Conservation (phyloP, 192 early-diverging fungal genomes). For the Coemansia sp. region DNA sequence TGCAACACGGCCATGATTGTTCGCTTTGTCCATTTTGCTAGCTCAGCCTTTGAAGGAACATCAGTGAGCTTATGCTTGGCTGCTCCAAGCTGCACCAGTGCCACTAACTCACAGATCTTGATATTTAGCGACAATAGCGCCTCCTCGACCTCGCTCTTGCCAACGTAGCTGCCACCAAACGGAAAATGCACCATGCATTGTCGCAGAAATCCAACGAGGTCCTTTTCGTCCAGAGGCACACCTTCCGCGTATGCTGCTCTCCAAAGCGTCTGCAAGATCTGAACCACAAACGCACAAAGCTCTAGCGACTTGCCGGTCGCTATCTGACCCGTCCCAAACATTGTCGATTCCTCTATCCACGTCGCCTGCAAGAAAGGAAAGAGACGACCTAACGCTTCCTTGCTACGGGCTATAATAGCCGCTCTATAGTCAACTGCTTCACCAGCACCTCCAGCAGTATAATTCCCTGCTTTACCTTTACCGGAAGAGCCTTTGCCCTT, state of each 20-base stretch:
- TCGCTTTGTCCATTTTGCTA: slow-evolving; percentile 27
- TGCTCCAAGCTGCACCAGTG: slow-evolving; percentile 21
- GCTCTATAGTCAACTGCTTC: slow-evolving; percentile 16
- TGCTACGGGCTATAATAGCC: slow-evolving; percentile 20
- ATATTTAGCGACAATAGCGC: slow-evolving; percentile 38
- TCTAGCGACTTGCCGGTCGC: slow-evolving; percentile 63
- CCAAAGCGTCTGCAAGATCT: slow-evolving; percentile 75
- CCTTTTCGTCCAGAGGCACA: slow-evolving; percentile 17
- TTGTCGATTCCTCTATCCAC: slow-evolving; percentile 79
- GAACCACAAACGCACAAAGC: slow-evolving; percentile 63
- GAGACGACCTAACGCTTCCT: slow-evolving; percentile 50
- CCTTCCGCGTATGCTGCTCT: slow-evolving; percentile 50
- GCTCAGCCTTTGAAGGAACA: not conserved
- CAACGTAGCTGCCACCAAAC: slow-evolving; percentile 62
- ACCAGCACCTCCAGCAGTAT: not conserved
- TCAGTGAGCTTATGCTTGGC: not conserved
- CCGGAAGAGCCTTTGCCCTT: slow-evolving; percentile 21
- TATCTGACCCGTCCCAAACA: slow-evolving; percentile 60
- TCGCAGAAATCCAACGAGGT: slow-evolving; percentile 63
- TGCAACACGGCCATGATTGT: slow-evolving; percentile 17
- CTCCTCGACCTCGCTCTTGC: slow-evolving; percentile 46
- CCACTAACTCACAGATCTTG: slow-evolving; percentile 34
- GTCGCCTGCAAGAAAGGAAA: slow-evolving; percentile 73
- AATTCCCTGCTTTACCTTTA: not conserved
- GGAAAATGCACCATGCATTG: slow-evolving; percentile 78